Base-by-base conservation (phyloP, 2,329 filamentous ascomycete genomes). In the Talaromyces sp. region DNA sequence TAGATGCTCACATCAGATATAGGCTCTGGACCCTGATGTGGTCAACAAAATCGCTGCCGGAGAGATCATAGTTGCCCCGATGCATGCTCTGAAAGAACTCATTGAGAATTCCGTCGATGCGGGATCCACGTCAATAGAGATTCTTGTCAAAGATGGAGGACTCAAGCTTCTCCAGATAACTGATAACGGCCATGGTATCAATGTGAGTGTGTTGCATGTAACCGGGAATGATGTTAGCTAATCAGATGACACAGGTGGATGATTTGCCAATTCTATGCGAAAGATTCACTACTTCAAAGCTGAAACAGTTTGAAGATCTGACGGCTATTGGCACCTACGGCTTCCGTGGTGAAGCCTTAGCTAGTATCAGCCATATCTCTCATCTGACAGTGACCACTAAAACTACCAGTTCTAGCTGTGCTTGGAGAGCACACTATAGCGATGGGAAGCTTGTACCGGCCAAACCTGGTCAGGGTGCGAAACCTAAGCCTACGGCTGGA, bases 31-130 rank as follows among this genome's bases (percentile, higher is more conserved):
- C 67, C 86, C 89, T 62, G 88, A 94, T 76, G 94, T 99, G 21
- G 89, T 99, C 64, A 99, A 97, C 79, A 99, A 97, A 73, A 99
- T 99, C 65, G 94, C 94, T 0, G 94, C 94, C 0, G 94, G 94
- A 19, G 94, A 99, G 73, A 99, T 99, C 67, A 99, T 99, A 61
- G 91, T 99, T 51, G 93, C 94, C 2, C 95, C 94, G 0, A 91
- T 97, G 28, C 91, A 99, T 73, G 94, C 95, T 2, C 75, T 99
- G 58, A 99, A 99, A 74, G 94, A 99, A 72, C 79, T 99, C 52
- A 91, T 99, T 11, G 94, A 99, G 72, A 99, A 99, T 67, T 88
- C 94, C 3, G 91, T 99, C 15, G 95, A 99, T 75, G 94, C 95
- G n/a, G 93, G 94, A 5, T 89, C 94, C 2, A 97, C 94, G 0